A percentile compares a stretch with the other conserved stretches of the same genome.
Conservation (phyloP, 257 asterid genomes). For the Penstemon eatonii region DNA sequence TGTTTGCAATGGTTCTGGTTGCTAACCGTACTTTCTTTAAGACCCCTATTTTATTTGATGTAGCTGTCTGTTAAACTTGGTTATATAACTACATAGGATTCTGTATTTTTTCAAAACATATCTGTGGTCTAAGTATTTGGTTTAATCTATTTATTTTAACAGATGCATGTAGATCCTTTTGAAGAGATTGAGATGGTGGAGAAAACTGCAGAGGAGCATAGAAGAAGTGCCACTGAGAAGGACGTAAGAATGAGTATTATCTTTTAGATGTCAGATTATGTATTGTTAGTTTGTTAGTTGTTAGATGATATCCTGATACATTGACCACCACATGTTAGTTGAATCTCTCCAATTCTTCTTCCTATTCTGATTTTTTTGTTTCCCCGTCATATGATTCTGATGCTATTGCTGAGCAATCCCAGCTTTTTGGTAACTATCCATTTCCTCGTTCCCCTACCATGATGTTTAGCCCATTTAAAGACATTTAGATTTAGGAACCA, state of each 20-base stretch:
- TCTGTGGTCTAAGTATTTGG: not conserved
- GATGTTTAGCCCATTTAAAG: not conserved
- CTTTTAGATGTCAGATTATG: constrained; percentile 27
- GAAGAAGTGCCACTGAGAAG: constrained; percentile 94
- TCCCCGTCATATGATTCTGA: too few relatives aligned
- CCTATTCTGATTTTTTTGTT: too few relatives aligned
- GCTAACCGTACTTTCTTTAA: not conserved
- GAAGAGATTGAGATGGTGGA: constrained; percentile 84
- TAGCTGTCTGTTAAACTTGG: constrained; percentile 13
- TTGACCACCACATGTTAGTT: not conserved
- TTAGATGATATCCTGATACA: not conserved
- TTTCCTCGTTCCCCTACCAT: too few relatives aligned
- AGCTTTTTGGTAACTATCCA: too few relatives aligned
- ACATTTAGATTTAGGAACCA: not conserved
- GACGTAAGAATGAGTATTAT: constrained; percentile 61
- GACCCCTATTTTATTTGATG: constrained; percentile 9
- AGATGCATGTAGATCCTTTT: constrained; percentile 94
- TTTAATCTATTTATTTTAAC: constrained; percentile 20
- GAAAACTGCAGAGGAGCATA: constrained; percentile 87
- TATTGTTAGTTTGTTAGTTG: constrained; percentile 8
- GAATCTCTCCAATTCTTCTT: not conserved
- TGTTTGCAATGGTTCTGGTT: not conserved
- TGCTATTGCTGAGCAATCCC: too few relatives aligned
- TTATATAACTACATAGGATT: not conserved
- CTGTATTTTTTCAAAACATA: constrained; percentile 10